These are phyloP conservation scores for Brettanomyces bruxellensis DNA, from an alignment of 805 yeast species.

Conservation along the genomic window DNA sequence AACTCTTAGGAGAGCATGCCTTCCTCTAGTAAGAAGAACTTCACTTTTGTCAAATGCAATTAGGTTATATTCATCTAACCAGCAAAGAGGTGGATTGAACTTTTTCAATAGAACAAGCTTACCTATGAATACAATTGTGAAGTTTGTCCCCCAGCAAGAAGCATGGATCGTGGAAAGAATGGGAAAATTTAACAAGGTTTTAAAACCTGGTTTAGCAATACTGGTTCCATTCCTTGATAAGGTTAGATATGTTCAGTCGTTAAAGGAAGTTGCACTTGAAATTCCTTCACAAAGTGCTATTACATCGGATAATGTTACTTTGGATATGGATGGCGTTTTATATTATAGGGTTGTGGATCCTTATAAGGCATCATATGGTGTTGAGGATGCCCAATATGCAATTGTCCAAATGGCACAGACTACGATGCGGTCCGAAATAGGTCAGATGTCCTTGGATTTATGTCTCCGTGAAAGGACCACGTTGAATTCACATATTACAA, in stretches of 20 bases:
- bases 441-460: slow-evolving; percentile 70
- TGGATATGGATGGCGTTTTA: slow-evolving; percentile 78
- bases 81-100: slow-evolving; percentile 11
- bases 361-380: slow-evolving; percentile 80
- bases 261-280: slow-evolving; percentile 80
- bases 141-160: slow-evolving; percentile 84
- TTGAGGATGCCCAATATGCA: slow-evolving; percentile 81
- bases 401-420: slow-evolving; percentile 82
- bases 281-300: slow-evolving; percentile 80
- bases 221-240: slow-evolving; percentile 65
- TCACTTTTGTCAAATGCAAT: not conserved
- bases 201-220: slow-evolving; percentile 72
- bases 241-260: slow-evolving; percentile 71
- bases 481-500: slow-evolving; percentile 63
- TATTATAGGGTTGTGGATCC: slow-evolving; percentile 74
- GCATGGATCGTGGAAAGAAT: slow-evolving; percentile 88
- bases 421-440: slow-evolving; percentile 85
- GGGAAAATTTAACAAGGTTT: slow-evolving; percentile 69
- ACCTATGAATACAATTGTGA: slow-evolving; percentile 66
- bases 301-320: slow-evolving; percentile 76
- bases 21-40: not conserved
- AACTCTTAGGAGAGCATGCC: not conserved
- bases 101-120: slow-evolving; percentile 28
- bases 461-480: slow-evolving; percentile 70
- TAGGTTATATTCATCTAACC: not conserved